Conservation (phyloP, 257 asterid species). For the Gentiana straminea region DNA sequence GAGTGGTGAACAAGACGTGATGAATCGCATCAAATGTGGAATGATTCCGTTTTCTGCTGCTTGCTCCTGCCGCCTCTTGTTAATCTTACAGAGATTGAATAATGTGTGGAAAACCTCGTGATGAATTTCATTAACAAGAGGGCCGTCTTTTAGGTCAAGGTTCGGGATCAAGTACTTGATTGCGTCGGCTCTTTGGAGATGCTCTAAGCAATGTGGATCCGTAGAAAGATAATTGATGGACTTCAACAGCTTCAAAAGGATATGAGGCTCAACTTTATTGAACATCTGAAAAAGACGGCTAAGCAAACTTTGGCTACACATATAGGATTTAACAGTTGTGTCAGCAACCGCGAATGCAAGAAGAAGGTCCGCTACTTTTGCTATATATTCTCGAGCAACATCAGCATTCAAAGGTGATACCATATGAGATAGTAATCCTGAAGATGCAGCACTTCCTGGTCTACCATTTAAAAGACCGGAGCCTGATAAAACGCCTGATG, state of each 20-base stretch:
- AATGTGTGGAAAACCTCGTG: conserved; percentile 93
- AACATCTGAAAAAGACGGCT: conserved; percentile 98
- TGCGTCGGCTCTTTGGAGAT: conserved; percentile 98
- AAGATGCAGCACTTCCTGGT: conserved; percentile 93
- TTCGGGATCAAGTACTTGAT: conserved; percentile 92
- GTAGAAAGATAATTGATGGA: conserved; percentile 90
- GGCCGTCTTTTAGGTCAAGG: conserved; percentile 91
- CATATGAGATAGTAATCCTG: conserved; percentile 83
- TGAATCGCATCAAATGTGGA: conserved; percentile 90
- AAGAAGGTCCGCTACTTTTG: conserved; percentile 93
- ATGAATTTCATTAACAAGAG: conserved; percentile 86
- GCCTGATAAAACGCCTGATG: conserved; percentile 92
- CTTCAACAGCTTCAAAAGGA: conserved; percentile 90
- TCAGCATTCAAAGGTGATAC: conserved; percentile 94
- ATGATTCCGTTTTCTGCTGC: conserved; percentile 98
- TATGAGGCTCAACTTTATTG: conserved; percentile 90
- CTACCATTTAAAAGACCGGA: conserved; percentile 96
- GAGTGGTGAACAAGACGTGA: conserved; percentile 85
- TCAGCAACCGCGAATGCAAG: conserved; percentile 96
- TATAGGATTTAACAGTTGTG: conserved; percentile 77
- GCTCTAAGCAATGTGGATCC: conserved; percentile 92
- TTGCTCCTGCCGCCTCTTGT: conserved; percentile 97
- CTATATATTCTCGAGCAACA: conserved; percentile 88
- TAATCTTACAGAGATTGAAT: conserved; percentile 96
- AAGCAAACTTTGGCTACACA: conserved; percentile 98